Evolutionary conservation across 148 eudicot genomes (phyloP).

Genomic region (Vaccinium macrocarpon): DNA sequence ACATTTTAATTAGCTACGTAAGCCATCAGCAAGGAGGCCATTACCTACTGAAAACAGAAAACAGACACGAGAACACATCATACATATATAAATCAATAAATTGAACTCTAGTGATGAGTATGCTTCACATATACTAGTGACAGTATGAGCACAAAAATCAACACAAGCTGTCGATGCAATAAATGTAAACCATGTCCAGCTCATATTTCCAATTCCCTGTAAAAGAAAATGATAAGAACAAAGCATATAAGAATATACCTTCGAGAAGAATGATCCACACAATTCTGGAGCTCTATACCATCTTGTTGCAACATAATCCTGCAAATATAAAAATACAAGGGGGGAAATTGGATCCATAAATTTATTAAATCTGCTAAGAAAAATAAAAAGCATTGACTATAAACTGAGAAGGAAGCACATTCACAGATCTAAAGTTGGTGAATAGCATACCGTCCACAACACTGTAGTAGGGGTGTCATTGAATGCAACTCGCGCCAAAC

Average conservation of each 20-base stretch:
- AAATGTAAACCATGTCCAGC: neutral
- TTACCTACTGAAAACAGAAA: neutral
- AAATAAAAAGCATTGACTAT: neutral
- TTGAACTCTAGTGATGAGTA: neutral
- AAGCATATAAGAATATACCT: constrained; percentile 31
- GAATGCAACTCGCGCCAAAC: constrained; percentile 73
- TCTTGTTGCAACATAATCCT: constrained; percentile 80
- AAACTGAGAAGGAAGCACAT: neutral
- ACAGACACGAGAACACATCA: neutral
- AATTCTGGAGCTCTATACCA: constrained; percentile 79
- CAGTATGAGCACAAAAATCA: neutral
- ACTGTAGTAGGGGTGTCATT: constrained; percentile 65
- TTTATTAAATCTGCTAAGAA: neutral
- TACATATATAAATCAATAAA: neutral
- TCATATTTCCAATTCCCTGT: neutral
- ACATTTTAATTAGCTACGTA: neutral
- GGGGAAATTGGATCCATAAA: neutral
- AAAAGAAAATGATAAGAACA: neutral
- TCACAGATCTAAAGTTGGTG: neutral
- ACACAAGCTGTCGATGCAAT: neutral
- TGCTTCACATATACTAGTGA: neutral
- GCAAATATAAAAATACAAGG: constrained; percentile 11
- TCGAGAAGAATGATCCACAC: constrained; percentile 69
- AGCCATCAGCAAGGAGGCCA: neutral
- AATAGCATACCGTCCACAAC: constrained; percentile 60